Percentiles rank a stretch among this genome's conserved stretches.
Evolutionary conservation across 805 yeast species (phyloP).

Genomic region (Spathaspora arborariae): DNA sequence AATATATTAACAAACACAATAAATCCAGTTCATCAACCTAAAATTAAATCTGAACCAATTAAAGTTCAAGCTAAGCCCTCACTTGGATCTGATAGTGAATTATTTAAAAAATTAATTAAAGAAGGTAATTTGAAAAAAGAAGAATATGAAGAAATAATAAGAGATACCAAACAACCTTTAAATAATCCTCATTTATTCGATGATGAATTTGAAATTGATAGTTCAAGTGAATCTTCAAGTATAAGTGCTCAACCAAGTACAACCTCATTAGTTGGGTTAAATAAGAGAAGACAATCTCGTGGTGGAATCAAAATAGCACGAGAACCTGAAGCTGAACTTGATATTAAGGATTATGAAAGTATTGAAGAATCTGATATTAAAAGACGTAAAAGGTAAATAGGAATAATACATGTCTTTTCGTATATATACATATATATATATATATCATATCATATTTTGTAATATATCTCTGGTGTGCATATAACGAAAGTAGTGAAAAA

Average conservation of each 20-base stretch:
- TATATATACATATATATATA: too few relatives aligned
- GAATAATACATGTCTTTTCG: neutral
- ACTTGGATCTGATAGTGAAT: constrained; percentile 16
- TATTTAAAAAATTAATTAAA: constrained; percentile 34
- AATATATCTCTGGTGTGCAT: too few relatives aligned
- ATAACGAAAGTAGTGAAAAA: neutral
- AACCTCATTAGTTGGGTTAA: constrained; percentile 3
- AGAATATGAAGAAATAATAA: constrained; percentile 27
- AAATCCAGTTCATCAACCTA: neutral
- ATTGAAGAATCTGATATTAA: constrained; percentile 2
- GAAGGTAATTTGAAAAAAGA: constrained; percentile 30
- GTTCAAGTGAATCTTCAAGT: constrained; percentile 4
- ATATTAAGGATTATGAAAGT: neutral
- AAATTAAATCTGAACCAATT: neutral
- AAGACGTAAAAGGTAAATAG: neutral
- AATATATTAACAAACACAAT: constrained; percentile 20
- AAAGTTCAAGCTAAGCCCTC: neutral
- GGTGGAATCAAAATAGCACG: constrained; percentile 20
- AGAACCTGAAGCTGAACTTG: neutral
- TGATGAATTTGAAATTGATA: constrained; percentile 30
- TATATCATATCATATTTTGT: too few relatives aligned
- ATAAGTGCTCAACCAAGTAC: constrained; percentile 7
- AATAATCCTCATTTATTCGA: constrained; percentile 35
- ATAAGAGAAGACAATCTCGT: constrained; percentile 24
- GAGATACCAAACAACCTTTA: constrained; percentile 30